A percentile compares a stretch with the other conserved stretches of the same genome.
Conservation (phyloP, 306 rosid genomes). For the Quercus wislizeni region DNA sequence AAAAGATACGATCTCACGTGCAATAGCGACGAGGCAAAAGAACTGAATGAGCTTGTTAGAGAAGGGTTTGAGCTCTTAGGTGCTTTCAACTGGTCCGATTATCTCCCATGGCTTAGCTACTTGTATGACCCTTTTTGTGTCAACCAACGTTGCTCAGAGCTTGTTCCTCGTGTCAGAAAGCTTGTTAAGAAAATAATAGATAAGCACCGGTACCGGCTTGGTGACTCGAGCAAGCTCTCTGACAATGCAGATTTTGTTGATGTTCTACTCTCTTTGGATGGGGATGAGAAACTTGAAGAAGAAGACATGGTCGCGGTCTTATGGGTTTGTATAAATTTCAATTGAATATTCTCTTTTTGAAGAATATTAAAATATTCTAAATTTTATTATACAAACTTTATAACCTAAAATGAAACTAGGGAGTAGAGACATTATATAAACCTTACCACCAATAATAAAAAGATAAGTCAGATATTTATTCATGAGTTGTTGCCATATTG, state of each 20-base stretch:
- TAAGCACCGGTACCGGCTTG: conserved; percentile 23
- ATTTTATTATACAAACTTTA: no score
- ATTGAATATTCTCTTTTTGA: not conserved
- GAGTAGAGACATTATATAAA: no score
- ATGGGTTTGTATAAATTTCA: conserved; percentile 35
- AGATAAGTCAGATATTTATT: no score
- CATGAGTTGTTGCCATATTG: no score
- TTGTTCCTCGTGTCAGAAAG: conserved; percentile 39
- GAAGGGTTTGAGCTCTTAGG: conserved; percentile 53
- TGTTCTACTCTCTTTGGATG: conserved; percentile 44
- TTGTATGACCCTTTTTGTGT: conserved; percentile 35
- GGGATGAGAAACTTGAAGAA: conserved; percentile 42
- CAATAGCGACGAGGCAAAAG: conserved; percentile 7
- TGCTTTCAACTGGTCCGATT: conserved; percentile 49
- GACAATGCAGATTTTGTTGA: conserved; percentile 42
- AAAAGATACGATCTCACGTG: conserved; percentile 17
- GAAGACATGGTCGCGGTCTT: conserved; percentile 49
- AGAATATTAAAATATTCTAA: no score
- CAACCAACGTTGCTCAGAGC: conserved; percentile 29
- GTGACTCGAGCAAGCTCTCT: conserved; percentile 1
- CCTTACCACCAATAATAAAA: no score
- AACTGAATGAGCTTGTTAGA: conserved; percentile 38
- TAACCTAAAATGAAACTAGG: no score
- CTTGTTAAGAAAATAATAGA: conserved; percentile 36
- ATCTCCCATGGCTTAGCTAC: conserved; percentile 39